Evolutionary conservation across 768 basidiomycete species (phyloP), one percentile per base, ranked within the genome.

Genomic region (Guyanaporus albipodus): DNA sequence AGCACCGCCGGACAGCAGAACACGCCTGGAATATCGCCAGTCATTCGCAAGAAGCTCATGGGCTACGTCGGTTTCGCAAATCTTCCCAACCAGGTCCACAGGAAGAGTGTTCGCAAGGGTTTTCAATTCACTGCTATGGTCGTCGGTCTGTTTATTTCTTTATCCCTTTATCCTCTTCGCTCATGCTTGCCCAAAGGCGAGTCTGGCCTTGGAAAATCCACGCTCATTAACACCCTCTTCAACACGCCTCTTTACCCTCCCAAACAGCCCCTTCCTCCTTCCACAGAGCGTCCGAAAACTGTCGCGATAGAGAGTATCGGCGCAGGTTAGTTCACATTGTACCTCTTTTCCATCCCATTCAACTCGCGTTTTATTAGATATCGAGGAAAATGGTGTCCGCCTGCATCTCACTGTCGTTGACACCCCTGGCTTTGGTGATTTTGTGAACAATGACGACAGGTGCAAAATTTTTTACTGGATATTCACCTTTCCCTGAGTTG

Each of bases 101-200:
- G 96, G 71, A 91, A 96, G 75, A 95, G 92, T 61, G 88, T 96
- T 38, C 80, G 92, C 75, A 97, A 93, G 72, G 95, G 96, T 36
- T 99, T 98, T 78, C 91, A 98, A 69, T 99, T 99, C 74, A 95
- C 93, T 44, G 78, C 84, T 56, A 98, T 99, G 96, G 95, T 99
- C 53, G 95, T 99, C 65, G 95, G 95, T 95, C 57, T 62, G 92
- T 85, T 4, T 22, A 14, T 38, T 44, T 55, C 53, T 50, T 48
- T 33, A 27, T 12, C 3, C 12, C 10, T 12, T 21, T 11, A 0
- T 37, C 36, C 52, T 55, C 42, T 45, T 44, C 54, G 46, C 37
- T 27, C 26, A 28, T 23, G 14, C 11, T 15, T 4, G 6, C n/a
- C 26, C 27, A 10, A 45, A 93, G 93, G 93, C 70, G 95, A 99